These are phyloP conservation scores for Xylariaceae sp. DNA, from an alignment of 2,329 filamentous ascomycete genomes.

Conservation along the genomic window DNA sequence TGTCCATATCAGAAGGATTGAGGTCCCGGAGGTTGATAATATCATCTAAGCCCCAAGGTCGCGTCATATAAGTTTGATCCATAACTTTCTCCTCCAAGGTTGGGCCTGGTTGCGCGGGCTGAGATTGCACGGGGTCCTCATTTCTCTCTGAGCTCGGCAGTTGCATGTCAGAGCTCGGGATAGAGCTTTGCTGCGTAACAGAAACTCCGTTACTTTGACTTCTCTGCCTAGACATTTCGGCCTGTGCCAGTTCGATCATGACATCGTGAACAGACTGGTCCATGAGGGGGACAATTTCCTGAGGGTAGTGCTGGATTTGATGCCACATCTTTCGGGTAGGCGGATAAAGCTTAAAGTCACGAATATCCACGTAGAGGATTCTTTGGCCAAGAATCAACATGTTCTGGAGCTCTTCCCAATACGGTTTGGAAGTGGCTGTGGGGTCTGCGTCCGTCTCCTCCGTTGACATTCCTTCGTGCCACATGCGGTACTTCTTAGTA, in stretches of 20 bases:
- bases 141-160: constrained; percentile 80
- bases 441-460: constrained; percentile 74
- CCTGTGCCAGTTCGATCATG: constrained; percentile 87
- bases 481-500: constrained; percentile 91
- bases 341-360: constrained; percentile 90
- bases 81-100: constrained; percentile 83
- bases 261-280: constrained; percentile 93
- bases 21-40: constrained; percentile 92
- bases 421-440: constrained; percentile 79
- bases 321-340: constrained; percentile 94
- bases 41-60: constrained; percentile 87
- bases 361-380: constrained; percentile 85
- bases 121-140: constrained; percentile 54
- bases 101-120: constrained; percentile 53
- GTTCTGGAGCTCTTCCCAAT: constrained; percentile 83
- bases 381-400: constrained; percentile 89
- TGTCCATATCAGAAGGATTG: constrained; percentile 95
- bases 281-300: constrained; percentile 96
- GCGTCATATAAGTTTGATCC: constrained; percentile 80
- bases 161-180: constrained; percentile 74
- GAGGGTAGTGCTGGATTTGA: constrained; percentile 90
- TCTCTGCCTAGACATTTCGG: constrained; percentile 75
- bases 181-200: constrained; percentile 63
- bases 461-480: constrained; percentile 82
- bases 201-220: constrained; percentile 42